Base-by-base conservation (phyloP, 768 basidiomycete species). In the Boletus sp. region DNA sequence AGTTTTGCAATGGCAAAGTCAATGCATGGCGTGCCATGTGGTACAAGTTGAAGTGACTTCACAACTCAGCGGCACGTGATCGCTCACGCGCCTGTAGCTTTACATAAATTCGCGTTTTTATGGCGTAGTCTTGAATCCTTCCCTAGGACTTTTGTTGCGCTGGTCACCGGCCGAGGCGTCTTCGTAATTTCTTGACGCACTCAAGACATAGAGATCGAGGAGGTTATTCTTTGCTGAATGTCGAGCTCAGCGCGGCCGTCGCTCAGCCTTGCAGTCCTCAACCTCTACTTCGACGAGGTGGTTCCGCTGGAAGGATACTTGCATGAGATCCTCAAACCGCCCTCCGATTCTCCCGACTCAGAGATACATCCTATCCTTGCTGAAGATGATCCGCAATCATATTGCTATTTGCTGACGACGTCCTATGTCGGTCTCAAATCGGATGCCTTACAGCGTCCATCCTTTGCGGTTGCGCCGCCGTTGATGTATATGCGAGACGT, bases 401-500 rank as follows among this genome's bases (percentile, higher is more conserved):
- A 77, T 54, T 42, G 28, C 7, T 58, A 67, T 28, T 67, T 86
- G 6, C 59, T 88, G n/a, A 70, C 71, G 30, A 74, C 73, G 1
- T 72, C 84, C 0, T 77, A 79, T 54, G 77, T 87, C 41, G 79
- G 78, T 35, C 61, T 75, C 46, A 73, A 70, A 44, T 53, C 56
- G n/a, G 57, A 50, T 5, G 57, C 61, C 11, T 55, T 61, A 46
- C 61, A 57, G 17, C 62, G 56, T 41, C 70, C 60, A 1, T 61
- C 54, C 12, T 70, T 78, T 35, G 60, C 59, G 46, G 68, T 69
- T 4, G 57, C 72, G 29, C 67, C 76, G 3, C 78, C 80, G 0
- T 75, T 80, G 72, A 74, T 76, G 41, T 76, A 78, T 53, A 82
- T 87, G 76, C 76, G 76, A 47, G 83, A 86, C 56, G 84, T 86